Evolutionary conservation across 31 red algal genomes (phyloP), one percentile per base, ranked within the genome.

Genomic region (Bonnemaisonia californica): DNA sequence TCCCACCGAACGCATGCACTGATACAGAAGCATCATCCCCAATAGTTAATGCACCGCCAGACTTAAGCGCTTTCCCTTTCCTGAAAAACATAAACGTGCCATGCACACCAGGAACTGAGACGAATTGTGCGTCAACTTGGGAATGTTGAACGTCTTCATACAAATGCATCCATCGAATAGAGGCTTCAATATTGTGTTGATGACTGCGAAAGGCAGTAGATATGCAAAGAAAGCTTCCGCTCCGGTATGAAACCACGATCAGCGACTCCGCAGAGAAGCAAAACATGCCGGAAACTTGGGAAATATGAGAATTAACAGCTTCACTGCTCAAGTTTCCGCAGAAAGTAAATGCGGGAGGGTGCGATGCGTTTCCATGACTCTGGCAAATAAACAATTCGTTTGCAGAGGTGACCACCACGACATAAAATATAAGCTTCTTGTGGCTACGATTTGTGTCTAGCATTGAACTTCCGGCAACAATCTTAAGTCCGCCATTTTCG

Each of bases 181-280:
- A n/a, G 24, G 41, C 54, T 4, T 57, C 19, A 2, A 71, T 27
- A 12, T 71, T 30, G 8, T n/a, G 29, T 23, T 57, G 61, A 38
- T 1, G 7, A 24, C 57, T 18, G 18, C 51, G 57, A 7, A 82
- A 26, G 5, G 70, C 48, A 39, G 82, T 34, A 35, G 66, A 41
- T 29, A 82, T 3, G 24, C 62, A 75, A 11, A 89, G 54, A 51
- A 89, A 41, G 41, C 39, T 32, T 30, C 86, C 86, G 56, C 57
- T 74, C 33, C 34, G n/a, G 57, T 73, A 89, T 5, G 58, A 35
- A n/a, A 89, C 45, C 13, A 62, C 31, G 23, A 89, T 37, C 47
- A 82, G 32, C 38, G 86, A 89, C 51, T 76, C 67, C 11, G 68
- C 55, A 1, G 76, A 35, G 31, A 71, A 76, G 54, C 82, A 89